Evolutionary conservation across 2,329 filamentous ascomycete species (phyloP).

Genomic region (Coniochaeta ligniaria): DNA sequence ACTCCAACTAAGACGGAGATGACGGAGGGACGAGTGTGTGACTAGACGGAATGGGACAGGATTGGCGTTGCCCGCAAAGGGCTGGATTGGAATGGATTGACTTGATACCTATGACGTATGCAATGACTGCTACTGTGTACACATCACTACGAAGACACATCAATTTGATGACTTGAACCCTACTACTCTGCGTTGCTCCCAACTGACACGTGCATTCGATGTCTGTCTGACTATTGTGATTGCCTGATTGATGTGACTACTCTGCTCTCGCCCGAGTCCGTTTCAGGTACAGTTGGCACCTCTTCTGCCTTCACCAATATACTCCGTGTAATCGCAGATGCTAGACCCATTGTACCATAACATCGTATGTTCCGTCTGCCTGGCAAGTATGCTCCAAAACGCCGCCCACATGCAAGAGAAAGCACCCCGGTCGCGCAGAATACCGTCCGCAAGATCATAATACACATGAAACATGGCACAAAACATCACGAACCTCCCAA

Average conservation of each 20-base stretch:
- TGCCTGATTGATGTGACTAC: too few relatives aligned
- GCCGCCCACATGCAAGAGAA: background rate
- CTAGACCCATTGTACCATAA: background rate
- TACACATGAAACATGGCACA: background rate
- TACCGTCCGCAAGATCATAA: background rate
- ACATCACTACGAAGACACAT: too few relatives aligned
- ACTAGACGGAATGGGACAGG: background rate
- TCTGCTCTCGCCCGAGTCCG: too few relatives aligned
- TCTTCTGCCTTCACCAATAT: background rate
- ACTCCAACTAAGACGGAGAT: conserved; percentile 13
- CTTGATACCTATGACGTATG: background rate
- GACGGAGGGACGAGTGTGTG: background rate
- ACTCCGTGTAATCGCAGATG: background rate
- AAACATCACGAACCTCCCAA: background rate
- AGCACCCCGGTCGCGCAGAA: background rate
- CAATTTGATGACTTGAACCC: background rate
- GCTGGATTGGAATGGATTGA: background rate
- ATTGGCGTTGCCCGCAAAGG: background rate
- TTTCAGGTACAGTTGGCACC: too few relatives aligned
- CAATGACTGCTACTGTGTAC: background rate
- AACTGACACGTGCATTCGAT: background rate
- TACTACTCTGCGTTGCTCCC: background rate
- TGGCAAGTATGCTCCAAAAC: background rate
- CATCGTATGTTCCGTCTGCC: background rate
- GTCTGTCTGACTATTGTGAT: background rate